These are phyloP conservation scores for Penicillium sp. DNA, from an alignment of 2,329 filamentous ascomycete species.

Conservation along the genomic window DNA sequence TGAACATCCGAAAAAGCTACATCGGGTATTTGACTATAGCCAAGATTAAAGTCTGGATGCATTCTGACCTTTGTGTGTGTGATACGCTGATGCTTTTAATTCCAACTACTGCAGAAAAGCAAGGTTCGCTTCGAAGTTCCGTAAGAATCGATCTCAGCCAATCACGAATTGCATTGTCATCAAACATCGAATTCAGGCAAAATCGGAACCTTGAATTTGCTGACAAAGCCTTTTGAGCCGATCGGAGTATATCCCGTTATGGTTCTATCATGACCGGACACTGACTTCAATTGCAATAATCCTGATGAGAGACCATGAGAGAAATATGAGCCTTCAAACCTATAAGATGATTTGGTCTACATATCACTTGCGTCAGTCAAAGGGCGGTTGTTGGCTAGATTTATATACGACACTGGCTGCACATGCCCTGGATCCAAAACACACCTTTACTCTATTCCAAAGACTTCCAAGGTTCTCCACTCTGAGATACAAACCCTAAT, in stretches of 20 bases:
- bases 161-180: background rate
- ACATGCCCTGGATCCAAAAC: background rate
- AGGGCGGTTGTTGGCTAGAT: background rate
- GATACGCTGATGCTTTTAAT: background rate
- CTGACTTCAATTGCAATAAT: conserved; percentile 7
- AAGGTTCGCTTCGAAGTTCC: background rate
- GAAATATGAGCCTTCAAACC: background rate
- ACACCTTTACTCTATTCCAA: background rate
- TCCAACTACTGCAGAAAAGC: no score
- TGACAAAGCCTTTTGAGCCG: background rate
- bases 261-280: background rate
- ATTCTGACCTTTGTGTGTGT: background rate
- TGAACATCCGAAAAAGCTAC: background rate
- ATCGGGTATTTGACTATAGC: background rate
- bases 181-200: background rate
- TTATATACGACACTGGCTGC: background rate
- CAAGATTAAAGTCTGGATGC: no score
- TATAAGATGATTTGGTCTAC: background rate
- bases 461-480: background rate
- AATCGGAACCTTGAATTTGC: background rate
- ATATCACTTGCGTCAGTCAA: conserved; percentile 1
- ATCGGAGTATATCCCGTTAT: conserved; percentile 6
- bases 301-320: background rate
- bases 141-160: background rate
- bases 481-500: background rate